A percentile compares a stretch with the other conserved stretches of the same genome.
Conservation (phyloP, 2,329 filamentous ascomycete genomes). For the Westerdykella ornata region DNA sequence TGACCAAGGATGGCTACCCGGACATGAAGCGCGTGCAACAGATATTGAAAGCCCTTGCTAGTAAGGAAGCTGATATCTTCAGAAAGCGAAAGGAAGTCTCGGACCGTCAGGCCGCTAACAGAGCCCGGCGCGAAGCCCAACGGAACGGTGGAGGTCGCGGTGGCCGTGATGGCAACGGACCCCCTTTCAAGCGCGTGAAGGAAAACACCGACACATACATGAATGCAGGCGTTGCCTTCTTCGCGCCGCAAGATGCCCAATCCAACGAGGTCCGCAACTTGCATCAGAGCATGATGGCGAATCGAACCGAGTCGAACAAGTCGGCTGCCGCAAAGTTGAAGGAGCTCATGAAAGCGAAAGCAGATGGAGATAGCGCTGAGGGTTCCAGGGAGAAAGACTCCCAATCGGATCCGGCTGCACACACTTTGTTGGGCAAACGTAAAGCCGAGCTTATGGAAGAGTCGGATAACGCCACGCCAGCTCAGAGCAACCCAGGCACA, state of each 20-base stretch:
- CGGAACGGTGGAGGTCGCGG: conserved; percentile 22
- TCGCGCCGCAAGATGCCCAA: conserved; percentile 34
- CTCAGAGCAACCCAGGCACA: conserved; percentile 50
- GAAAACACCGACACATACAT: conserved; percentile 32
- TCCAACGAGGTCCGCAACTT: conserved; percentile 45
- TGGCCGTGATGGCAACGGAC: conserved; percentile 27
- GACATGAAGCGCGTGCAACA: conserved; percentile 79
- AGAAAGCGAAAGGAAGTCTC: conserved; percentile 78
- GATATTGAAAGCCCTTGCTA: conserved; percentile 81
- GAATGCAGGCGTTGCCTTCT: conserved; percentile 31
- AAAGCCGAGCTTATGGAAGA: conserved; percentile 66
- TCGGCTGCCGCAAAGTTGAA: conserved; percentile 85
- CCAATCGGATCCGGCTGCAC: conserved; percentile 30
- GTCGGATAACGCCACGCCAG: conserved; percentile 52
- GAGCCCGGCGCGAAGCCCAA: conserved; percentile 47
- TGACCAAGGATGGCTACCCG: conserved; percentile 91
- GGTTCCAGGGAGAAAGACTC: conserved; percentile 17
- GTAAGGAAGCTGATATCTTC: conserved; percentile 92
- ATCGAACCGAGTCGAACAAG: conserved; percentile 78
- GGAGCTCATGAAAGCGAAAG: conserved; percentile 55
- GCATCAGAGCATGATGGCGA: conserved; percentile 84
- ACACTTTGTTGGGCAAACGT: conserved; percentile 62
- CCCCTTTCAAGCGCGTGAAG: conserved; percentile 30
- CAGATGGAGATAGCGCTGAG: conserved; percentile 23
- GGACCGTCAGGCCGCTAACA: conserved; percentile 71